These are phyloP conservation scores for Malus hybrid DNA, from an alignment of 331 rosid species.

Conservation along the genomic window DNA sequence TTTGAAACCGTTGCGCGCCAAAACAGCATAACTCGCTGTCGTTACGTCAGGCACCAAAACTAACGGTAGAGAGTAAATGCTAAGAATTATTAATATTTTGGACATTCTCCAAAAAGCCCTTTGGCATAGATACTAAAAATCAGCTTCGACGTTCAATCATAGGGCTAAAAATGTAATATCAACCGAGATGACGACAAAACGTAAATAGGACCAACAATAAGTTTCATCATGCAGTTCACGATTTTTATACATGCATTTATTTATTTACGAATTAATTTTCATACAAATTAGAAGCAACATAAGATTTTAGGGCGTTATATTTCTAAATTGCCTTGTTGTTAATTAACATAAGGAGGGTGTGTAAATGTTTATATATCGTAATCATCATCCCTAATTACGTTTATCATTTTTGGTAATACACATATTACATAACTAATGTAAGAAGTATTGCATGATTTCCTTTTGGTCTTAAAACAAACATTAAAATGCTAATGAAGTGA, in stretches of 20 bases:
- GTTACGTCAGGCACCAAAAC: neutral
- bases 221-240: neutral
- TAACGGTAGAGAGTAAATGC: slow-evolving; percentile 19
- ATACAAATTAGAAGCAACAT: neutral
- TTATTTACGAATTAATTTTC: neutral
- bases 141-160: no score
- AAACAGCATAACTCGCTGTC: slow-evolving; percentile 2
- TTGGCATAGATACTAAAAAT: no score
- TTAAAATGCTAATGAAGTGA: neutral
- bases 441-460: neutral
- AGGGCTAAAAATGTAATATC: neutral
- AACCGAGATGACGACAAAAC: neutral
- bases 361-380: neutral
- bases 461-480: neutral
- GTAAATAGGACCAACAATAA: neutral
- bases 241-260: neutral
- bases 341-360: neutral
- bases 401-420: neutral
- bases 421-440: neutral
- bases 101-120: neutral
- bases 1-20: slow-evolving; percentile 36
- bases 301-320: neutral
- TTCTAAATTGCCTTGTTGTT: neutral
- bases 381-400: neutral
- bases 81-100: neutral